Evolutionary conservation across 495 filamentous ascomycete genomes (phyloP).

Genomic region (Penicillium goetzii): DNA sequence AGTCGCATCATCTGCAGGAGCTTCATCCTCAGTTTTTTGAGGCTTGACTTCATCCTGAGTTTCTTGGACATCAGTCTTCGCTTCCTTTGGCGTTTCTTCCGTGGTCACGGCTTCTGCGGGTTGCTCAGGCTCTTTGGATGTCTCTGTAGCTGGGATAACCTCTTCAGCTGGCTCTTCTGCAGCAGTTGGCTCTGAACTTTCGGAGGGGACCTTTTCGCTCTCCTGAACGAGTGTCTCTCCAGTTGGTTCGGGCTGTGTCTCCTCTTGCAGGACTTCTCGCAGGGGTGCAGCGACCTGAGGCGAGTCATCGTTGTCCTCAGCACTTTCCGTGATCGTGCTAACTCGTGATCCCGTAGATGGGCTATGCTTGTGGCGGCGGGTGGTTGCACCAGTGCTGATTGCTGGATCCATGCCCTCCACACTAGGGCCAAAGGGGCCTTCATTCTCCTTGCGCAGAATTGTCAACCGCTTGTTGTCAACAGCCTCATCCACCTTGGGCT

Average conservation of each 20-base stretch:
- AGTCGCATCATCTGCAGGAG: slow-evolving; percentile 15
- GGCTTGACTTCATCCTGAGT: slow-evolving; percentile 9
- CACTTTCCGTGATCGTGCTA: slow-evolving; percentile 69
- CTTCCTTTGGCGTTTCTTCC: slow-evolving; percentile 10
- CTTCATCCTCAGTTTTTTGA: slow-evolving; percentile 18
- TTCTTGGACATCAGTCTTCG: slow-evolving; percentile 1
- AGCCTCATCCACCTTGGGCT: slow-evolving; percentile 38
- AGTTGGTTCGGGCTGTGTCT: slow-evolving; percentile 13
- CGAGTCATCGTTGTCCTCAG: slow-evolving; percentile 61
- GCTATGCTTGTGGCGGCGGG: slow-evolving; percentile 71
- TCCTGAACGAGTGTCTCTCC: slow-evolving; percentile 15
- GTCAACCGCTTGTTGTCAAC: slow-evolving; percentile 51
- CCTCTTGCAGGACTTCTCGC: slow-evolving; percentile 25
- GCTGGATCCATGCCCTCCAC: slow-evolving; percentile 41
- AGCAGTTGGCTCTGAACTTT: not conserved
- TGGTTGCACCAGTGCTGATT: slow-evolving; percentile 64
- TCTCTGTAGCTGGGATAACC: slow-evolving; percentile 10
- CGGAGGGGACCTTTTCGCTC: not conserved
- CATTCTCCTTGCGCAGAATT: slow-evolving; percentile 43
- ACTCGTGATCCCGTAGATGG: slow-evolving; percentile 77
- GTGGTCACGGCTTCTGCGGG: slow-evolving; percentile 12
- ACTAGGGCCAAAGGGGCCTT: slow-evolving; percentile 28
- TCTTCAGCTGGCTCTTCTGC: slow-evolving; percentile 15
- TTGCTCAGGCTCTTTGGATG: slow-evolving; percentile 9
- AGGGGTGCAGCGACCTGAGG: slow-evolving; percentile 18